Base-by-base conservation (phyloP, 2,329 filamentous ascomycete species). In the Phoma sp. region DNA sequence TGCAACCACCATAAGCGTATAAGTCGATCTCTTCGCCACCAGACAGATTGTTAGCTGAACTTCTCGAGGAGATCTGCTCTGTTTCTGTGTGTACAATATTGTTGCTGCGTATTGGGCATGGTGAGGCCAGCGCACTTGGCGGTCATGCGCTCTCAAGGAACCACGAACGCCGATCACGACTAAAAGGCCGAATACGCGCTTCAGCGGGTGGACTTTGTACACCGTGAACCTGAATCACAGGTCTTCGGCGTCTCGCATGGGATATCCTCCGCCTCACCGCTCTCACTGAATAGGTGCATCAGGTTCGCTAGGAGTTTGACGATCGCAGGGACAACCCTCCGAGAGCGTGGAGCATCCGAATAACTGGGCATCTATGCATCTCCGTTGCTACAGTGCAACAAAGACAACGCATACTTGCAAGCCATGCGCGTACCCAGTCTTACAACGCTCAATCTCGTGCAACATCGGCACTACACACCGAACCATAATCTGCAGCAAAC, bases 1-100 rank as follows among this genome's bases (percentile, higher is more conserved):
- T 39, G 39, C 41, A 53, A 59, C 43, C 17, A 57, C 43, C 44
- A 43, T 40, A 43, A 43, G 54, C 40, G 57, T 57, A 53, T 58
- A 64, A 69, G 62, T 58, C 63, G 66, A 69, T 68, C 64, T 60
- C 57, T 64, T 69, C 48, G 66, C 66, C 66, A 69, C 66, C 53
- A 57, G 43, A 41, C 53, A 57, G 43, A 41, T 38, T 21, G 19
- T 48, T 43, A 33, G 29, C 29, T 37, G 36, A 27, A 15, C 24
- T 17, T 33, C 55, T 51, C 35, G 35, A 58, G 29, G 44, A 40
- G 37, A 35, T 44, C 33, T 32, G 35, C 33, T 19, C 22, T 25
- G 24, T 32, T 40, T 27, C 10, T 41, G 33, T 40, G n/a, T 36
- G 22, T 36, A 36, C 38, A n/a, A 6, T 7, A 52, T 40, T 52